These are phyloP conservation scores for Dictyostelium firmibasis DNA, from an alignment of 78 protist genomes.

Conservation along the genomic window DNA sequence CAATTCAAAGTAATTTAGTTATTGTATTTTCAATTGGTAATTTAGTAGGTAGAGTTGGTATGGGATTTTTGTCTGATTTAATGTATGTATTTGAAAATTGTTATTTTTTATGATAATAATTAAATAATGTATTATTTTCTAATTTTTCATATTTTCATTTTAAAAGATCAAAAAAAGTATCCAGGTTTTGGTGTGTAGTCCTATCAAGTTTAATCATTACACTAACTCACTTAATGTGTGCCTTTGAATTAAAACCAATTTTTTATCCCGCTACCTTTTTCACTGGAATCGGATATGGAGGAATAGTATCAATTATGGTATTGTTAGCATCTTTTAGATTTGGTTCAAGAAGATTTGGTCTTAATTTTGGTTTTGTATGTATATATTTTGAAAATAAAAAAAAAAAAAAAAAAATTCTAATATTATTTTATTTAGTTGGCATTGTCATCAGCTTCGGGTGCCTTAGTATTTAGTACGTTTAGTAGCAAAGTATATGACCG, in stretches of 20 bases:
- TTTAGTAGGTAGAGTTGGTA: constrained; percentile 26
- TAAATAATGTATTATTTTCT: not conserved
- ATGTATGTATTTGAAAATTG: constrained; percentile 12
- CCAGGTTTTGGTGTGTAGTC: constrained; percentile 54
- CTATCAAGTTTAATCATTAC: constrained; percentile 19
- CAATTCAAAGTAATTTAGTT: constrained; percentile 25
- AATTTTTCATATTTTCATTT: not conserved
- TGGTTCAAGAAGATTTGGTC: constrained; percentile 67
- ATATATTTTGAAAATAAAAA: not conserved
- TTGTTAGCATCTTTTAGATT: constrained; percentile 30
- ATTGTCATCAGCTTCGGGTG: constrained; percentile 42
- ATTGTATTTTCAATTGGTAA: constrained; percentile 53
- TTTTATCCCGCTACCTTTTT: not conserved
- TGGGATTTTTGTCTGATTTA: constrained; percentile 39
- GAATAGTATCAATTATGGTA: constrained; percentile 38
- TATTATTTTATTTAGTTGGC: constrained; percentile 26
- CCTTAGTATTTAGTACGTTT: constrained; percentile 11
- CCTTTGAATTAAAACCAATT: not conserved
- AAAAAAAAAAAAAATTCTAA: not conserved
- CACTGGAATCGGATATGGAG: constrained; percentile 69
- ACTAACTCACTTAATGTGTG: constrained; percentile 8
- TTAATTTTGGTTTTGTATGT: constrained; percentile 64
- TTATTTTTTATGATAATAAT: too few relatives aligned
- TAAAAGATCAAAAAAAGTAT: not conserved
- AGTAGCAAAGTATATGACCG: constrained; percentile 37